Evolutionary conservation across 257 asterid species (phyloP).

Genomic region (Parsonsia alboflavescens): DNA sequence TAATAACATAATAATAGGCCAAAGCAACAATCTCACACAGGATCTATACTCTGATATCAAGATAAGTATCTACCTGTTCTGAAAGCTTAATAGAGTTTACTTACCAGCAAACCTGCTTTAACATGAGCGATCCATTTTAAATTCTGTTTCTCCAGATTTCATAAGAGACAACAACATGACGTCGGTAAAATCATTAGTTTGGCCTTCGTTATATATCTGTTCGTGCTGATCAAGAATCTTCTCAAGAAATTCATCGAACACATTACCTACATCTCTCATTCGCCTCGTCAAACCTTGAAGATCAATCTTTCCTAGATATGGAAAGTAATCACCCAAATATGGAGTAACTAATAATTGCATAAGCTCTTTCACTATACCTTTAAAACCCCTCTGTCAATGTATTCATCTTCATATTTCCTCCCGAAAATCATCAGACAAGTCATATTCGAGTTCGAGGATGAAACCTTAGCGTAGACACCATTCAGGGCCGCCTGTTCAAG

Average conservation of each 20-base stretch:
- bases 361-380: neutral
- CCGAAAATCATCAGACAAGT: slow-evolving; percentile 1
- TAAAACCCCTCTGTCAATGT: slow-evolving; percentile 7
- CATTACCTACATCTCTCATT: neutral
- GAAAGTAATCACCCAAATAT: slow-evolving; percentile 8
- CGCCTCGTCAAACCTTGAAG: neutral
- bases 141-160: slow-evolving; percentile 7
- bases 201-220: neutral
- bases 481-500: too few species aligned
- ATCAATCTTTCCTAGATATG: slow-evolving; percentile 2
- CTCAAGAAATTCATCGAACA: slow-evolving; percentile 3
- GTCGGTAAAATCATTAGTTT: slow-evolving; percentile 2
- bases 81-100: too few species aligned
- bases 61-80: too few species aligned
- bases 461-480: too few species aligned
- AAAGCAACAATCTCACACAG: too few species aligned
- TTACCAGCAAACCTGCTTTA: slow-evolving; percentile 10
- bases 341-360: neutral
- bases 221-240: neutral
- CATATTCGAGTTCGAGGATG: neutral
- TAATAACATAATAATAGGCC: too few species aligned
- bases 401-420: neutral
- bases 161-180: neutral
- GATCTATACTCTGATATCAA: too few species aligned
- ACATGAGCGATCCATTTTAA: slow-evolving; percentile 11